Evolutionary conservation across 1,139 yeast species (phyloP).

Genomic region (Petasospora rhodanensis): DNA sequence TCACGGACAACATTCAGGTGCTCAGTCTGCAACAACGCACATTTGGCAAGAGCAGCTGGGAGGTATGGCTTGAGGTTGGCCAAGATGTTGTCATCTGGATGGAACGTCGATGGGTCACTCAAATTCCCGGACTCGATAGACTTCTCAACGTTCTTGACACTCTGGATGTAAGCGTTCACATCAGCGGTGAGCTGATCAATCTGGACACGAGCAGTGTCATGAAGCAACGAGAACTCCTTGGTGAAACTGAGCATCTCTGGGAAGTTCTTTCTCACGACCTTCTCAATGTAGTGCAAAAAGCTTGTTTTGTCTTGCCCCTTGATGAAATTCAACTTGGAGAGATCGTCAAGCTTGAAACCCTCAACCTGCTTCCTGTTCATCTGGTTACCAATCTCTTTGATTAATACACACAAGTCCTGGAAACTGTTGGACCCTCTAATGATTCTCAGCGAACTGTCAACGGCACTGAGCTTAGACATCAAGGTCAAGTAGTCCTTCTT

Average conservation of each 20-base stretch:
- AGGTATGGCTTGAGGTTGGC: conserved; percentile 47
- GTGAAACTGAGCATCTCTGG: conserved; percentile 75
- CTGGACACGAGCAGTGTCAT: conserved; percentile 61
- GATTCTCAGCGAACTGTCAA: conserved; percentile 64
- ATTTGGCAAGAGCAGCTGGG: conserved; percentile 58
- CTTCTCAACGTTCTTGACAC: conserved; percentile 47
- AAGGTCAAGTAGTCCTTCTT: conserved; percentile 73
- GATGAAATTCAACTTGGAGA: conserved; percentile 79
- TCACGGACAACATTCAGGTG: conserved; percentile 49
- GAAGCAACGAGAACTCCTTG: conserved; percentile 66
- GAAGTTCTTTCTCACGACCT: conserved; percentile 67
- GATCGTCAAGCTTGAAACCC: conserved; percentile 80
- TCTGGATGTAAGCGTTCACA: conserved; percentile 56
- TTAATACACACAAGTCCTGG: conserved; percentile 64
- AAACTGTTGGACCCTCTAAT: conserved; percentile 63
- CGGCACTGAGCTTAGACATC: conserved; percentile 50
- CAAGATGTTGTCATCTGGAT: conserved; percentile 72
- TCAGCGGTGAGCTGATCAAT: conserved; percentile 74
- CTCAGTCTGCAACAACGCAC: conserved; percentile 51
- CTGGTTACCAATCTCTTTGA: conserved; percentile 83
- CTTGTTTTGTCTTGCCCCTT: conserved; percentile 74
- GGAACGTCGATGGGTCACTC: conserved; percentile 61
- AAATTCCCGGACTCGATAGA: conserved; percentile 69
- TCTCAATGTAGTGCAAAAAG: conserved; percentile 83
- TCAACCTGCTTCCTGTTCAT: conserved; percentile 90